Evolutionary conservation across 306 rosid species (phyloP), one percentile per base, ranked within the genome.

Genomic region (Prosopis cineraria): DNA sequence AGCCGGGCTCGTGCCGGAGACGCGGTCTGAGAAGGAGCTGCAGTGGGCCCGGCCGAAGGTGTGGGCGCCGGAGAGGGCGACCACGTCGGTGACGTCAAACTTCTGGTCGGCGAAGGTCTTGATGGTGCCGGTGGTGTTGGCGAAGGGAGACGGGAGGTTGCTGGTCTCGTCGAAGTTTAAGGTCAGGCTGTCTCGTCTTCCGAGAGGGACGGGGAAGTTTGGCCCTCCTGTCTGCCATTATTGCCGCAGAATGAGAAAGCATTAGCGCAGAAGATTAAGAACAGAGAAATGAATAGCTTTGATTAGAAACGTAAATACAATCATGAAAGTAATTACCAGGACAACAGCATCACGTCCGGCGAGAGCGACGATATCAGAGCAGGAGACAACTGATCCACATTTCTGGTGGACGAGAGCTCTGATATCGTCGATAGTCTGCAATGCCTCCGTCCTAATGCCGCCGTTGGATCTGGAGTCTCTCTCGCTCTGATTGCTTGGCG

Each of bases 41-140:
- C 96, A 90, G 19, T 87, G 90, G 64, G 81, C 11, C 0, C 75
- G 3, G 1, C 96, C 96, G 1, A 68, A 78, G 7, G 91, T 87
- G 83, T 90, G 96, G 14, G 85, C 93, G 0, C 96, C 96, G 0
- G 93, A 90, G 25, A 90, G 87, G 13, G 96, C 93, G 0, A 87
- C 93, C 0, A 83, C 45, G 3, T 90, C 96, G 0, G 89, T 78
- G 14, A 88, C 68, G 36, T 84, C 81, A 4, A 88, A 70, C 0
- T 78, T 80, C 40, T 53, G 68, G 2, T 1, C 29, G 2, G 52
- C 87, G 1, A 88, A 81, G 0, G 1, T 0, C 10, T 6, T 1
- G 3, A 88, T 70, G 3, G 81, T 70, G 0, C 1, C 12, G 10
- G 27, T 48, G 5, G 89, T 73, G 69, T 25, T 78, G 31, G 69